phyloP scores from a whole-genome alignment of 768 basidiomycete genomes.

The Galerina sulciceps region DNA sequence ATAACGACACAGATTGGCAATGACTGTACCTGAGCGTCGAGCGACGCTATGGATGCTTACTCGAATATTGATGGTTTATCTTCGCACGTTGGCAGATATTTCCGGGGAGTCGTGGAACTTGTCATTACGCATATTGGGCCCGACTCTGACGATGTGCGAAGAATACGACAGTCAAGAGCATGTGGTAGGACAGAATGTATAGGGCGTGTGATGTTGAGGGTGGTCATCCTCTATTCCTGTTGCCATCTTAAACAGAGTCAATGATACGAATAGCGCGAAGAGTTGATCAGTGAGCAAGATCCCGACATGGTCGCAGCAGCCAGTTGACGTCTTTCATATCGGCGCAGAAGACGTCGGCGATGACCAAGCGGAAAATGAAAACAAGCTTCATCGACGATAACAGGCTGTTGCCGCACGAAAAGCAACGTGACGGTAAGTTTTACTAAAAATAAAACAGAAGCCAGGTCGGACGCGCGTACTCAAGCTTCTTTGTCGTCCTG shows the following conservation, averaged over 20 bases:
- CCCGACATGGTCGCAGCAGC: too few relatives aligned
- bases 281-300: background rate
- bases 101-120: conserved; percentile 3
- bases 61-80: background rate
- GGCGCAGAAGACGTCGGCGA: background rate
- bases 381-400: background rate
- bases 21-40: too few relatives aligned
- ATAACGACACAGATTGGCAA: too few relatives aligned
- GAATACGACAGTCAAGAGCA: conserved; percentile 3
- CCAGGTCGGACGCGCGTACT: background rate
- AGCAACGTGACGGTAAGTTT: background rate
- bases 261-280: too few relatives aligned
- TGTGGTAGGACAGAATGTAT: conserved; percentile 2
- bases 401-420: background rate
- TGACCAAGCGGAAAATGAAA: background rate
- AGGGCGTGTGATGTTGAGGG: background rate
- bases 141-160: conserved; percentile 1
- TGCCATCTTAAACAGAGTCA: background rate
- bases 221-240: background rate
- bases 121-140: background rate
- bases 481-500: background rate
- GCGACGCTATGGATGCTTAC: too few relatives aligned
- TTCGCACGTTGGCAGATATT: background rate
- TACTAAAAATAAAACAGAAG: background rate
- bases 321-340: too few relatives aligned